phyloP scores from a whole-genome alignment of 225 moss, liverwort and hornwort genomes.

The Sphagnum tenellum region DNA sequence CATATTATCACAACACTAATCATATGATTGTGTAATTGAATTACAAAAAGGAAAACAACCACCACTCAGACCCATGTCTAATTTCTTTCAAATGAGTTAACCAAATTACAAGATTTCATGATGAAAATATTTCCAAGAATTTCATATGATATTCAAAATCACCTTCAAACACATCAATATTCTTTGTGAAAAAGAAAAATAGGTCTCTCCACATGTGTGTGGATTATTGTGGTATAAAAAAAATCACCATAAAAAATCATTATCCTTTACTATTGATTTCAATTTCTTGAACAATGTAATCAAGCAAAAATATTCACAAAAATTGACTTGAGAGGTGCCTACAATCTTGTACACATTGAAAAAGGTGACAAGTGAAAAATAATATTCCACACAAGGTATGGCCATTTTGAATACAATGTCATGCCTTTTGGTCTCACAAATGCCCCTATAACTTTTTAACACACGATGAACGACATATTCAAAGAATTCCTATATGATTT shows the following conservation, averaged over 20 bases:
- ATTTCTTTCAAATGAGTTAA: no score
- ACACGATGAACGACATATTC: conserved; percentile 7
- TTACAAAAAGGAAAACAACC: no score
- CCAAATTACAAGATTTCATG: no score
- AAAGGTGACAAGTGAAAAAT: conserved; percentile 1
- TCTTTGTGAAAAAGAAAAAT: conserved; percentile 1
- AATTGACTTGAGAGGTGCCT: conserved; percentile 1
- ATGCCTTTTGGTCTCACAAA: conserved; percentile 5
- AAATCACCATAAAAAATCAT: conserved; percentile 1
- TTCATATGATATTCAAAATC: conserved; percentile 5
- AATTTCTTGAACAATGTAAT: neutral
- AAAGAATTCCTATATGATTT: neutral
- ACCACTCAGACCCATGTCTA: no score
- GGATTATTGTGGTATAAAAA: conserved; percentile 1
- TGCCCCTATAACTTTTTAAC: neutral
- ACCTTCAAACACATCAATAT: neutral
- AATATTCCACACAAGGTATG: neutral
- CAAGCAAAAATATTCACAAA: conserved; percentile 2
- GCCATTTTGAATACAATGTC: conserved; percentile 1
- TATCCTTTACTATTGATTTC: conserved; percentile 7
- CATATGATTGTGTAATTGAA: no score
- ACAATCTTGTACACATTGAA: conserved; percentile 4
- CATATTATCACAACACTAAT: no score
- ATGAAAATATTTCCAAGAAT: conserved; percentile 2
- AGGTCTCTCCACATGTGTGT: conserved; percentile 5